Base-by-base conservation (phyloP, 169 alveolate species). In the Cryptosporidium felis region DNA sequence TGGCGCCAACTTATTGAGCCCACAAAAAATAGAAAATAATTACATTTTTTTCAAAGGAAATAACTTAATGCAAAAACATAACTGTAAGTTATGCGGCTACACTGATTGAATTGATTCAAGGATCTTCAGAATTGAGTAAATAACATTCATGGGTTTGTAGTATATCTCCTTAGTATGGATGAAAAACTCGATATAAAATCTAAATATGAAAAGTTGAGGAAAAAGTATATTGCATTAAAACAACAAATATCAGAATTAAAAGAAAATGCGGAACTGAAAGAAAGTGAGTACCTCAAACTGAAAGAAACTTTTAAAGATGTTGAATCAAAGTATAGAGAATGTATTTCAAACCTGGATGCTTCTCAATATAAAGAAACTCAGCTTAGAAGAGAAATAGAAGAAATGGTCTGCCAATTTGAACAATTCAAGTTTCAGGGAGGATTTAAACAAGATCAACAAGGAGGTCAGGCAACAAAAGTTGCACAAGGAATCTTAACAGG, bases 351-450 rank as follows among this genome's bases (percentile, higher is more conserved):
- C 23, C 38, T 74, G 30, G 85, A 74, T 49, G 67, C 53, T 3
- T 74, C 65, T 10, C 65, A 74, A 74, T 74, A 74, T 38, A 74
- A 53, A 45, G 85, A 74, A 53, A 40, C 67, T n/a, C 46, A 36
- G 26, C 23, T 74, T 26, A 40, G 21, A 36, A 49, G 85, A 53
- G 74, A 74, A 38, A 49, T 74, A 30, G 85, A 74, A 26, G 85
- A 74, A 74, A 23, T 74, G 1, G 12, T 38, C 36, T 56, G 65
- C 32, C 66, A 74, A 40, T 23, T 74, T 3, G 67, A 74, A 23
- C 85, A 53, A 36, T 74, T 14, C 28, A 74, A 74, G 56, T 61
- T 32, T 2, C 47, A 65, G 26, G 44, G 21, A 3, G 18, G 10
- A 16, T 21, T 18, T 16, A 53, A 36, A 28, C 42, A 36, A 2